Base-by-base conservation (phyloP, 805 yeast genomes). In the Metschnikowia cubensis region DNA sequence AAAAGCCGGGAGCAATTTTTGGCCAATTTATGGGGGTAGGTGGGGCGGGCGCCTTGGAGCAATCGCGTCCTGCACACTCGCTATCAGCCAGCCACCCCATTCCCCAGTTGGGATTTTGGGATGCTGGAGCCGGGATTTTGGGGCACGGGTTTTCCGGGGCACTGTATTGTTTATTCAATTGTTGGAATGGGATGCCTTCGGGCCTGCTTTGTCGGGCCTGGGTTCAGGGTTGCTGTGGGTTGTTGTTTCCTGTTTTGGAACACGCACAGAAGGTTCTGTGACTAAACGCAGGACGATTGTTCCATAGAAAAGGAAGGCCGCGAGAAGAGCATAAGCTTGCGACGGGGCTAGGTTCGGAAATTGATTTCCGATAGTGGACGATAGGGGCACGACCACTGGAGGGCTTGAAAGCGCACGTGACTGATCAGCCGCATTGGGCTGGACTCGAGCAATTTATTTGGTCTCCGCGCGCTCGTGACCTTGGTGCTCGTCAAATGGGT, bases 51-150 rank as follows among this genome's bases (percentile, higher is more conserved):
- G 39, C 18, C 40, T 37, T 20, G 15, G 20, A 6, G 31, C 22
- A n/a, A 5, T 3, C 45, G 14, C 17, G 22, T 36, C 44, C 52
- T 41, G 52, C 50, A 41, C 20, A 42, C 21, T 6, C 46, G 34
- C 39, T 34, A 22, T 42, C 46, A 17, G 35, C 47, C 50, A 50
- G 50, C 52, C 52, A 50, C 45, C 51, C 38, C 6, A 36, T 36
- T 18, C 35, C 15, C 14, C 35, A 11, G 18, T 22, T 22, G 29
- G 8, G 4, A 1, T 25, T 25, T 25, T 25, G 8, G 11, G 11
- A 8, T 25, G 29, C 29, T 25, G 10, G 1, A 25, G 29, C 29
- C 4, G 29, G 11, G 8, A 8, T 3, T 8, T 4, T 2, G 4
- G 8, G 11, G 11, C 11, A 25, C 29, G 11, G 11, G 11, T 25